Base-by-base conservation (phyloP, 371 early-diverging fungal genomes). In the Scutellospora calospora region DNA sequence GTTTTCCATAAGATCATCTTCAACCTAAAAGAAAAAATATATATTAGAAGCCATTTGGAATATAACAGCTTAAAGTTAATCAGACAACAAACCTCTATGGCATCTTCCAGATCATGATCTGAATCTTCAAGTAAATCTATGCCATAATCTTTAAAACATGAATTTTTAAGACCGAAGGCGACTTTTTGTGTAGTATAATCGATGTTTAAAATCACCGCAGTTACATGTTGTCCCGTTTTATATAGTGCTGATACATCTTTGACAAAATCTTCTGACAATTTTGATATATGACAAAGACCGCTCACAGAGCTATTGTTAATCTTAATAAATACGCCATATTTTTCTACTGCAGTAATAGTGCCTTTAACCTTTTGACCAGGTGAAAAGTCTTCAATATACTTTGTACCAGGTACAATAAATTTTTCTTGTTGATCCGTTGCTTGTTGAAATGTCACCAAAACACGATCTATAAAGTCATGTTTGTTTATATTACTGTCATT, bases 241-340 rank as follows among this genome's bases (percentile, higher is more conserved):
- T 92, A 94, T 6, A 89, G 85, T 38, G 81, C 80, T 85, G 93
- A 91, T 91, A 96, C 94, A 73, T 97, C 95, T 82, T 93, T 93
- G 41, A 97, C 87, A 82, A 88, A 96, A 49, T 91, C 93, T 85
- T 98, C 97, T 0, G 93, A 93, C n/a, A 98, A 79, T 81, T 97
- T 94, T 59, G 91, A 88, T 84, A 97, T 95, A 87, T 95, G 93
- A 66, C 96, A 95, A 76, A 96, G 92, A 20, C 90, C 98, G 73
- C 85, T 84, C 54, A 94, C 72, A 20, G 86, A 81, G 60, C 89
- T 87, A 79, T 91, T 86, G 31, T 94, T 91, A 22, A 94, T 87
- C 82, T 89, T 88, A 76, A 96, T 89, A 78, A 95, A 92, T 22
- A 95, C 88, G 41, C 95, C 95, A 81, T 88, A 92, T 22, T 86